Conservation (phyloP, 345 rosid genomes). For the Citrus sinensis region DNA sequence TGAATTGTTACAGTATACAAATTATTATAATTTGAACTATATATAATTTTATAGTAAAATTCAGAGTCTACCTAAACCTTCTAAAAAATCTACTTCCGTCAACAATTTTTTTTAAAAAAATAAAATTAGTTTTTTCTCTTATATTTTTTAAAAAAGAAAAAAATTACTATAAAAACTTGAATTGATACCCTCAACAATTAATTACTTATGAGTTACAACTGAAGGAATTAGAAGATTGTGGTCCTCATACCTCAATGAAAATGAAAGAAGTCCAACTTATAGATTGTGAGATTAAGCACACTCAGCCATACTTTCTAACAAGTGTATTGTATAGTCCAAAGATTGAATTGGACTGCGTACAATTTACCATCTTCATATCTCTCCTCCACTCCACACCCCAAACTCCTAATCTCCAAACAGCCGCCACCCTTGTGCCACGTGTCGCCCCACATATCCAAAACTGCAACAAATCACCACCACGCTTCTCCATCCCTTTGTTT, state of each 20-base stretch:
- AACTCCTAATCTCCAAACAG: constrained; percentile 46
- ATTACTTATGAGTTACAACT: no score
- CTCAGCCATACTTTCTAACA: neutral
- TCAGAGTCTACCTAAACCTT: accelerated
- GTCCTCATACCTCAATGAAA: no score
- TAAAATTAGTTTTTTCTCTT: accelerated
- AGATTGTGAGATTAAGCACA: neutral
- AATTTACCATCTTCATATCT: neutral
- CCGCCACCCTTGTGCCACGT: constrained; percentile 47
- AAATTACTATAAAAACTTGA: no score
- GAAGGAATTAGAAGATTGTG: no score
- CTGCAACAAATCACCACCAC: constrained; percentile 41
- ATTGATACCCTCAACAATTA: no score
- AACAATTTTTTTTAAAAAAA: no score
- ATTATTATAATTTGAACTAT: no score
- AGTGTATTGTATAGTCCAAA: neutral
- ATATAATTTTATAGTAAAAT: no score
- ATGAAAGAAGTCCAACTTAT: no score
- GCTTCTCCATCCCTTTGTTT: constrained; percentile 45
- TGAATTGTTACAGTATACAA: no score
- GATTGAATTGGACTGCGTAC: neutral
- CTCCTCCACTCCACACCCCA: constrained; percentile 42
- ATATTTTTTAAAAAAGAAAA: no score
- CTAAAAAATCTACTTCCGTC: no score
- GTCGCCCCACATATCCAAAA: constrained; percentile 48